Percentiles rank a stretch among this genome's conserved stretches.
Evolutionary conservation across 306 rosid genomes (phyloP).

Genomic region (Lagenaria siceraria): DNA sequence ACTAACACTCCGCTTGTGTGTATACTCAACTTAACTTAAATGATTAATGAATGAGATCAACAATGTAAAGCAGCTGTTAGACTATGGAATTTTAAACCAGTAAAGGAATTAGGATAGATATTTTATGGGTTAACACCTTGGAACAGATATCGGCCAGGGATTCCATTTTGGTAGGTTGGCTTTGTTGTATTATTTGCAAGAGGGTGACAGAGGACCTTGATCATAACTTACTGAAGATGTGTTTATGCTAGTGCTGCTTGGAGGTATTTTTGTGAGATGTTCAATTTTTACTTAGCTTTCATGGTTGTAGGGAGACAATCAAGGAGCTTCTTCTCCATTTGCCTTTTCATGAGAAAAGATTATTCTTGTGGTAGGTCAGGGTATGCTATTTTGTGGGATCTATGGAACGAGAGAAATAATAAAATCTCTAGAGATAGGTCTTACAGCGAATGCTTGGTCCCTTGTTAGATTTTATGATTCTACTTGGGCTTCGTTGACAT

Average conservation of each 20-base stretch:
- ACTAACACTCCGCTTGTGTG: background rate
- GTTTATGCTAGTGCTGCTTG: background rate
- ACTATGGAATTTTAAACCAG: background rate
- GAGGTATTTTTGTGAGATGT: background rate
- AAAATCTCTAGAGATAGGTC: background rate
- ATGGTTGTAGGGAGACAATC: background rate
- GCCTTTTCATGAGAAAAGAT: no score
- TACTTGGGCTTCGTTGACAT: background rate
- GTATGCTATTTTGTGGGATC: background rate
- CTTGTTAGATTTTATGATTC: background rate
- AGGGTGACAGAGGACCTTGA: background rate
- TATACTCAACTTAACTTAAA: background rate
- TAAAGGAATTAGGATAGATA: no score
- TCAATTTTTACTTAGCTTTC: background rate
- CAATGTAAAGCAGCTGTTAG: background rate
- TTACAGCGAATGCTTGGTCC: background rate
- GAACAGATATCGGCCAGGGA: background rate
- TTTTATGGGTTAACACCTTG: background rate
- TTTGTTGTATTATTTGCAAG: background rate
- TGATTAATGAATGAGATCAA: background rate
- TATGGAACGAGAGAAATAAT: background rate
- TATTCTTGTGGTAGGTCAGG: background rate
- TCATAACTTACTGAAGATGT: background rate
- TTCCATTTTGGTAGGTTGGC: background rate
- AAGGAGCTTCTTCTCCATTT: no score